A percentile compares a stretch with the other conserved stretches of the same genome.
These are phyloP conservation scores for Fusarium brevicatenulatum DNA, from an alignment of 2,329 filamentous ascomycete genomes.

Conservation along the genomic window DNA sequence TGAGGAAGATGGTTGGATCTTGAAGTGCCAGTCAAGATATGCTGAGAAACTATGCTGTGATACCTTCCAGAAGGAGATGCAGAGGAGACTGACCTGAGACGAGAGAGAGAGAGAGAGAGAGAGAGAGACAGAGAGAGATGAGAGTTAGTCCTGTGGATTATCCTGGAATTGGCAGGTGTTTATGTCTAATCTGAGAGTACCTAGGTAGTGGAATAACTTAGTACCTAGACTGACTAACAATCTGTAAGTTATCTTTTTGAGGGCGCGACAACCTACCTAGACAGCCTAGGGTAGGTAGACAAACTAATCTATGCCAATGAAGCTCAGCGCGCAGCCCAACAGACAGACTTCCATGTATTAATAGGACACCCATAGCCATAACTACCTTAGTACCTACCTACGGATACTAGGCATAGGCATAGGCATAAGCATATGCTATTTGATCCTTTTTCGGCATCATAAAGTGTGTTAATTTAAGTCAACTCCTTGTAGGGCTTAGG, in stretches of 20 bases:
- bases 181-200: background rate
- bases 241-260: background rate
- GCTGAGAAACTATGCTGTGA: constrained; percentile 3
- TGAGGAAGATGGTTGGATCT: constrained; percentile 1
- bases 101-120: constrained; percentile 9
- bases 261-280: background rate
- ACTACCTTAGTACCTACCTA: background rate
- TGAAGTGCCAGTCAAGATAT: background rate
- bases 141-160: background rate
- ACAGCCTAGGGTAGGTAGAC: background rate
- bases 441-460: background rate
- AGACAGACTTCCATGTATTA: background rate
- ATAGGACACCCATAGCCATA: background rate
- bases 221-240: background rate
- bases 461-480: constrained; percentile 14
- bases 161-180: background rate
- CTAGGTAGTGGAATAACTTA: background rate
- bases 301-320: background rate
- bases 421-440: background rate
- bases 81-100: background rate
- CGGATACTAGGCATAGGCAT: background rate
- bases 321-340: constrained; percentile 24
- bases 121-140: background rate
- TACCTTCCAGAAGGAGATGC: constrained; percentile 33
- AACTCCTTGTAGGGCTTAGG: constrained; percentile 28